Conservation (phyloP, 352 stramenopile genomes). For the Lagenidium sp. region DNA sequence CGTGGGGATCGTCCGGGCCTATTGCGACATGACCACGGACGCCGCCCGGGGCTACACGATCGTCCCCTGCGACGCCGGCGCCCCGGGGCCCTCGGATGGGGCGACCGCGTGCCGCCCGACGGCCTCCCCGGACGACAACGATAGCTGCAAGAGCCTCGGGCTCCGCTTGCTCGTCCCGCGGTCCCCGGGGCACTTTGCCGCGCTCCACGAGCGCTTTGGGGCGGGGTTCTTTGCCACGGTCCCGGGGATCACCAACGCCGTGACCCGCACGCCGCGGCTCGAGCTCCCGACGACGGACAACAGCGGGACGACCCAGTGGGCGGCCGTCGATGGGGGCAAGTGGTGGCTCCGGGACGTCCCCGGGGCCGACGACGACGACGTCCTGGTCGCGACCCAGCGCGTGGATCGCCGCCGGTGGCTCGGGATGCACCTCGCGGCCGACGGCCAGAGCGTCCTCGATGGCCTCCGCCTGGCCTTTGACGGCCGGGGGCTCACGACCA, state of each 20-base stretch:
- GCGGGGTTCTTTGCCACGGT: constrained; percentile 42
- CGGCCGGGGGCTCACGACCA: constrained; percentile 26
- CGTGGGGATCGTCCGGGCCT: constrained; percentile 24
- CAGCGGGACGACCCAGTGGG: constrained; percentile 32
- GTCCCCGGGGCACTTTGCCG: constrained; percentile 30
- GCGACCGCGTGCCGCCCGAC: constrained; percentile 22
- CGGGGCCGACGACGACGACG: constrained; percentile 22
- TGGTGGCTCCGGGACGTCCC: constrained; percentile 56
- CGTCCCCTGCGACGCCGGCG: constrained; percentile 30
- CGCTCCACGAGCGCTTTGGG: constrained; percentile 33
- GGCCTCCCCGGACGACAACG: constrained; percentile 22
- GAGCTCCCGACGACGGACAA: constrained; percentile 36
- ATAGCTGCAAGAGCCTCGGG: constrained; percentile 44
- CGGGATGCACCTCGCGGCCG: constrained; percentile 34
- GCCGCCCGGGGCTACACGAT: constrained; percentile 43
- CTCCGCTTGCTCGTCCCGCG: constrained; percentile 39
- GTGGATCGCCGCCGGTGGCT: constrained; percentile 32
- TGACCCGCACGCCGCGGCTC: constrained; percentile 20
- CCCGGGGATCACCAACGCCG: constrained; percentile 35
- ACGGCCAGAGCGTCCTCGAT: constrained; percentile 32
- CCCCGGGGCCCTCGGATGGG: no score
- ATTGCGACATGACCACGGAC: constrained; percentile 46
- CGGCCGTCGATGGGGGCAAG: constrained; percentile 32
- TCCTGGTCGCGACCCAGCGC: constrained; percentile 6
- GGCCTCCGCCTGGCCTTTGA: constrained; percentile 35